These are phyloP conservation scores for Vachellia pachyceras DNA, from an alignment of 306 rosid genomes.

Conservation along the genomic window DNA sequence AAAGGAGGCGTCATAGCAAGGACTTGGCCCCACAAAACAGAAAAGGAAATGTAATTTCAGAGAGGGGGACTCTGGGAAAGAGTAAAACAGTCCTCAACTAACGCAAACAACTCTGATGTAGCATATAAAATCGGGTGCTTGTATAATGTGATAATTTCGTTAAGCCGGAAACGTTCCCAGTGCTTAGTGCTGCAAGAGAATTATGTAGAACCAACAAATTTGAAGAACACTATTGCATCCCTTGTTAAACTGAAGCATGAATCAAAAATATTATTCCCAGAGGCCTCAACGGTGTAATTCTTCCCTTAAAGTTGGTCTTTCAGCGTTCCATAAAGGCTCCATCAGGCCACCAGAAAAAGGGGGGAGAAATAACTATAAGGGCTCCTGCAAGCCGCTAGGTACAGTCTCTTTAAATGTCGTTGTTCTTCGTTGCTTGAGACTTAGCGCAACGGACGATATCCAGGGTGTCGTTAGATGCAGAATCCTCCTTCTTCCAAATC, in stretches of 20 bases:
- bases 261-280: neutral
- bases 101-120: neutral
- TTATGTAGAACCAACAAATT: neutral
- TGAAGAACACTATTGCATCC: neutral
- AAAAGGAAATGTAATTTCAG: no score
- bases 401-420: neutral
- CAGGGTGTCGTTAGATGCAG: neutral
- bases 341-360: no score
- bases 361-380: neutral
- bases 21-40: no score
- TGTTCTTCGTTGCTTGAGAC: neutral
- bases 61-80: neutral
- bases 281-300: slow-evolving; percentile 20
- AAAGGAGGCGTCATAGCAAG: neutral
- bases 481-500: neutral
- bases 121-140: neutral
- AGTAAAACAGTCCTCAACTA: neutral
- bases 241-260: slow-evolving; percentile 5
- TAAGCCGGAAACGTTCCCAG: neutral
- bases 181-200: neutral
- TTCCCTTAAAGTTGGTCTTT: slow-evolving; percentile 25
- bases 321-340: neutral
- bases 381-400: neutral
- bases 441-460: slow-evolving; percentile 1
- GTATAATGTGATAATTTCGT: neutral